Base-by-base conservation (phyloP, 179 eudicot species). In the Heliamphora ciliata region DNA sequence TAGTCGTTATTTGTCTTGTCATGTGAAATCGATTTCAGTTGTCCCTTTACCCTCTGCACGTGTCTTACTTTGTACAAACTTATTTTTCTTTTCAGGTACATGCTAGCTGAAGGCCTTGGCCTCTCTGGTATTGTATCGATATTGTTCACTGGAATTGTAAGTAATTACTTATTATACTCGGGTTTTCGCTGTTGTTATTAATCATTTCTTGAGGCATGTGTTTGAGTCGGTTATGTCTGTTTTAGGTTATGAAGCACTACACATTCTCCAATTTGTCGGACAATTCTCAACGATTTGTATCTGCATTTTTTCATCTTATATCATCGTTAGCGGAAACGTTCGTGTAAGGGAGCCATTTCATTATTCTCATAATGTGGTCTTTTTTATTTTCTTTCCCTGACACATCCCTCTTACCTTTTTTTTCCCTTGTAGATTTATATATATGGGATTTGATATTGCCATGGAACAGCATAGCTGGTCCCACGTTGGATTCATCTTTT, bases 101-200 rank as follows among this genome's bases (percentile, higher is more conserved):
- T 97, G 99, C 92, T 97, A 82, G 94, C 99, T 5, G 99, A 97
- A 90, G 99, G 99, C 73, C 97, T 97, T 84, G 99, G 99, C 81
- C 97, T 97, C 79, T 97, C 99, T 80, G 98, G 99, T 81, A 97
- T 94, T 65, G 98, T 97, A 18, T 93, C 99, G 21, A 97, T 97
- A 86, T 84, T 97, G 90, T 97, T 97, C 89, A 97, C 99, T 17
- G 99, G 99, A 88, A 93, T 97, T 70, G 99, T 97, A 86, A 92
- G 99, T 90, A 66, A 18, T 84, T 44, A 61, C 63, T 91, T 71
- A 15, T 84, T 48, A 71, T 76, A 7, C 52, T 50, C 64, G 48
- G 11, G 78, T 87, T 61, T 55, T 77, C 14, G 8, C 15, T 8
- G 52, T 46, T 51, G 21, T 71, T 81, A 61, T 46, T 31, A 70